Evolutionary conservation across 805 yeast species (phyloP), one percentile per base, ranked within the genome.

Genomic region (Scheffersomyces lignosus): DNA sequence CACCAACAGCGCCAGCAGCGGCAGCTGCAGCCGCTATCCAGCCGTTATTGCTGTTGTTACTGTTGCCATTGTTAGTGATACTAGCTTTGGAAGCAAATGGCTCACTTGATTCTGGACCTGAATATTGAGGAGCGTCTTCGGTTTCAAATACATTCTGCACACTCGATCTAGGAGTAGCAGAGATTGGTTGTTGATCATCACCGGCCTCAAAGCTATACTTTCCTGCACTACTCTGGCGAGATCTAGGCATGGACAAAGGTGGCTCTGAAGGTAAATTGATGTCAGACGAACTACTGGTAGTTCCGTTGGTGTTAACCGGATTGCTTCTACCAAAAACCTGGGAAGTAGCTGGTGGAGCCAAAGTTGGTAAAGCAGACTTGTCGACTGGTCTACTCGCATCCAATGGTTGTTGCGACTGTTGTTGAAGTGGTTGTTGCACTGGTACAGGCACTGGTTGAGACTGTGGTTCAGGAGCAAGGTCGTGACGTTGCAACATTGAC

Each of bases 121-220:
- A 20, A n/a, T n/a, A n/a, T n/a, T n/a, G n/a, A n/a, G n/a, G n/a
- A n/a, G n/a, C n/a, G 44, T 22, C 9, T 37, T n/a, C 13, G 17
- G 30, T 31, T 20, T 20, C 24, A 20, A 20, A 20, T 7, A 20
- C 24, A 10, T 20, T 31, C 24, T n/a, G 30, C n/a, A 26, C 15
- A 15, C 20, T 24, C 3, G 40, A 44, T 17, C 37, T 43, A 2
- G 71, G 68, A 5, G 67, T 54, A 13, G 60, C 47, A 4, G 54
- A 45, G 15, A 65, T 52, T 14, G 64, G 54, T 15, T 51, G 50
- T 24, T 52, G 47, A 29, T 67, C 73, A 33, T 67, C 73, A 25
- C 72, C 73, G 23, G 60, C 55, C 43, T 65, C 73, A 43, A 67
- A 67, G 39, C 71, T 65, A 47, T 64, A 65, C 38, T 52, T 60